Percentiles rank a stretch among this genome's conserved stretches.
These are phyloP conservation scores for Aureobasidium leucospermi DNA, from an alignment of 2,329 filamentous ascomycete species.

Conservation along the genomic window DNA sequence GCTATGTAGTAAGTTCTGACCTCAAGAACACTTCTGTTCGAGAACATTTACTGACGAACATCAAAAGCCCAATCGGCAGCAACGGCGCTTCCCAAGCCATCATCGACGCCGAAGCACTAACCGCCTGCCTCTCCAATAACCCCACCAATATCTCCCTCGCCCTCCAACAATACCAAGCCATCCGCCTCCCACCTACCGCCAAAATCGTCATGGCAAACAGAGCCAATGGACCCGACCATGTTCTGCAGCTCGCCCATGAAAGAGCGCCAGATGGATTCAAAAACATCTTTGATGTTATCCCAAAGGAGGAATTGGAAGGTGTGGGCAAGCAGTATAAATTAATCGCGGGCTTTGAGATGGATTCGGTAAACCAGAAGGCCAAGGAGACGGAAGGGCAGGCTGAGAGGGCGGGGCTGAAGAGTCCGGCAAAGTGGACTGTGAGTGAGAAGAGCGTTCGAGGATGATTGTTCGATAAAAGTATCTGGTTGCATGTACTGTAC, in stretches of 20 bases:
- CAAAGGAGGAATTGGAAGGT: constrained; percentile 21
- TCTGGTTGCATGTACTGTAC: background rate
- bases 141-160: constrained; percentile 26
- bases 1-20: constrained; percentile 28
- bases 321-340: constrained; percentile 29
- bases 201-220: constrained; percentile 42
- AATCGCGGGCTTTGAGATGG: constrained; percentile 41
- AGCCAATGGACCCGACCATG: constrained; percentile 40
- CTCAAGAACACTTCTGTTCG: too few species aligned
- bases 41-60: too few species aligned
- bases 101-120: constrained; percentile 36
- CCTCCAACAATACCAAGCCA: constrained; percentile 33
- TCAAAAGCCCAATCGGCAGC: constrained; percentile 31
- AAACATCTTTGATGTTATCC: constrained; percentile 29
- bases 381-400: constrained; percentile 27
- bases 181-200: constrained; percentile 35
- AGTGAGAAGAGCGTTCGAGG: background rate
- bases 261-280: constrained; percentile 36
- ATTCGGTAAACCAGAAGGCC: constrained; percentile 36
- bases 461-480: background rate
- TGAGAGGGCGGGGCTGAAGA: constrained; percentile 20
- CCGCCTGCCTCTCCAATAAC: constrained; percentile 26
- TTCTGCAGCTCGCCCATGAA: constrained; percentile 40
- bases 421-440: constrained; percentile 18
- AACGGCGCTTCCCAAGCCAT: constrained; percentile 41